These are phyloP conservation scores for Vickermania spadyakhi DNA, from an alignment of 208 protist genomes.

Conservation along the genomic window DNA sequence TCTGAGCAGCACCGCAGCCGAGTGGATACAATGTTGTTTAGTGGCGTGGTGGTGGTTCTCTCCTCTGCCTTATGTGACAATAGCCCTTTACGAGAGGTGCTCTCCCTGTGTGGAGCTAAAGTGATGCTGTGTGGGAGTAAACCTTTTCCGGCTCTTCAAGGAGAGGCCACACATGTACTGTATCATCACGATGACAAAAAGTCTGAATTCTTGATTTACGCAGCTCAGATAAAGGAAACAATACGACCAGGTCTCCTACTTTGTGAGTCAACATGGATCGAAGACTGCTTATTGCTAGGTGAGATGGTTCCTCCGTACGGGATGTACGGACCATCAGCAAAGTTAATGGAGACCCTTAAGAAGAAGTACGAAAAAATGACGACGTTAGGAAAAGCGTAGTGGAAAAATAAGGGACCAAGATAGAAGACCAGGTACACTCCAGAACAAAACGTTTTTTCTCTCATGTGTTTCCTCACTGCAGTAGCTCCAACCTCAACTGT, in stretches of 20 bases:
- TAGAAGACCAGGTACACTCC: too few species aligned
- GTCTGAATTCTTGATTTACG: slow-evolving; percentile 49
- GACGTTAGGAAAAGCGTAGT: slow-evolving; percentile 2
- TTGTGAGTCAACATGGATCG: slow-evolving; percentile 58
- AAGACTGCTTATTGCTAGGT: slow-evolving; percentile 79
- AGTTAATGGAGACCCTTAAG: slow-evolving; percentile 70
- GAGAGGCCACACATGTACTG: slow-evolving; percentile 63
- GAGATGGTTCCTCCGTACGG: slow-evolving; percentile 60
- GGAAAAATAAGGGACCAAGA: too few species aligned
- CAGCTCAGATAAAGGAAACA: slow-evolving; percentile 28
- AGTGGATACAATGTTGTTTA: slow-evolving; percentile 69
- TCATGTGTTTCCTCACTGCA: too few species aligned
- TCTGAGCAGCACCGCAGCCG: slow-evolving; percentile 52
- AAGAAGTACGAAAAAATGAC: slow-evolving; percentile 52
- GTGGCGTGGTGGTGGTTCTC: slow-evolving; percentile 47
- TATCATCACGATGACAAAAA: slow-evolving; percentile 78
- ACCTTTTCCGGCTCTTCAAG: slow-evolving; percentile 26
- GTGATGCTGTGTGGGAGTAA: slow-evolving; percentile 23
- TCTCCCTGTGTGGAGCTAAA: slow-evolving; percentile 54
- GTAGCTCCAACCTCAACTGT: too few species aligned
- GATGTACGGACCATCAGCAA: slow-evolving; percentile 67
- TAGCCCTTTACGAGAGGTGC: slow-evolving; percentile 15
- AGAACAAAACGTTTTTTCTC: too few species aligned
- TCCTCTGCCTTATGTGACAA: slow-evolving; percentile 42
- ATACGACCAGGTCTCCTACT: slow-evolving; percentile 54